A percentile compares a stretch with the other conserved stretches of the same genome.
Evolutionary conservation across 2,329 filamentous ascomycete species (phyloP).

Genomic region (Xylariaceae sp.): DNA sequence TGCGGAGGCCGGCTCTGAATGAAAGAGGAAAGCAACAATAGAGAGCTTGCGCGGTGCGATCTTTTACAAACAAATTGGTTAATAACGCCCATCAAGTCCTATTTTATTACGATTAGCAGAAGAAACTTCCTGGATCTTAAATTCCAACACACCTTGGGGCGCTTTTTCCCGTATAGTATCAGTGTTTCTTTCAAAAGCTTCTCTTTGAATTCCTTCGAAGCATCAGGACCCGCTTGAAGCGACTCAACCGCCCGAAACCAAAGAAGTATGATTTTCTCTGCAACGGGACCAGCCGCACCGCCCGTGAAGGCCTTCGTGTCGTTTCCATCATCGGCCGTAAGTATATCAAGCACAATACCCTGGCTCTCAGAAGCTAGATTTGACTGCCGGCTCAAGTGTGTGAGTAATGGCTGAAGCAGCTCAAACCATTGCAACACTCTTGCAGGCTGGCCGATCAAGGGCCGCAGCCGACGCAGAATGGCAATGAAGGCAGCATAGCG

Average conservation of each 20-base stretch:
- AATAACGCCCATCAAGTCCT: slow-evolving; percentile 62
- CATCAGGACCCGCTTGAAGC: slow-evolving; percentile 34
- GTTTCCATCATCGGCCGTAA: slow-evolving; percentile 57
- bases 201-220: slow-evolving; percentile 41
- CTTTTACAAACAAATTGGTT: slow-evolving; percentile 61
- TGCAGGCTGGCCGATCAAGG: slow-evolving; percentile 56
- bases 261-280: slow-evolving; percentile 47
- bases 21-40: slow-evolving; percentile 66
- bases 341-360: slow-evolving; percentile 57
- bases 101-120: slow-evolving; percentile 23
- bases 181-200: slow-evolving; percentile 47
- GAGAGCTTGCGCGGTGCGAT: slow-evolving; percentile 56
- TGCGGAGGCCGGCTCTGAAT: slow-evolving; percentile 74
- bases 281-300: slow-evolving; percentile 34
- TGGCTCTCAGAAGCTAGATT: slow-evolving; percentile 58
- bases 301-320: slow-evolving; percentile 40
- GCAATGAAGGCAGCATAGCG: slow-evolving; percentile 64
- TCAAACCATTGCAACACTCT: slow-evolving; percentile 70
- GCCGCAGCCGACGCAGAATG: slow-evolving; percentile 58
- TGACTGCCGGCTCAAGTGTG: slow-evolving; percentile 56
- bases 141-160: slow-evolving; percentile 48
- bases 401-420: slow-evolving; percentile 49
- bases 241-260: slow-evolving; percentile 48
- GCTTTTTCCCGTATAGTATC: slow-evolving; percentile 59
- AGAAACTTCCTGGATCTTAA: slow-evolving; percentile 3